A percentile compares a stretch with the other conserved stretches of the same genome.
Conservation (phyloP, 2,329 filamentous ascomycete genomes). For the Phaeosphaeriaceae sp. region DNA sequence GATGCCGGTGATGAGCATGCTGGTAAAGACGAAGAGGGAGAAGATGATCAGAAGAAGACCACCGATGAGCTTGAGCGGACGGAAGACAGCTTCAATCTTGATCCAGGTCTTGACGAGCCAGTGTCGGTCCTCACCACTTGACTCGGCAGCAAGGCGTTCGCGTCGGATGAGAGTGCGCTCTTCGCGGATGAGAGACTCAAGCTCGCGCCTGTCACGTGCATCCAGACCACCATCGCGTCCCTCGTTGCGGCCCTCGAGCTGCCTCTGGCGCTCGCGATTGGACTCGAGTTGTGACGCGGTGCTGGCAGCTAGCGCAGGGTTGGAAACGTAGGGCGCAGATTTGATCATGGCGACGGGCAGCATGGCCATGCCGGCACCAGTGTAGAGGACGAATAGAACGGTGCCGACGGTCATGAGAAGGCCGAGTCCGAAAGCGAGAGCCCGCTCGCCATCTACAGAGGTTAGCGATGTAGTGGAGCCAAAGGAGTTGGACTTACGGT, state of each 20-base stretch:
- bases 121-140: slow-evolving; percentile 77
- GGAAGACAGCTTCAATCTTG: slow-evolving; percentile 80
- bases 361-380: slow-evolving; percentile 84
- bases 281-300: slow-evolving; percentile 82
- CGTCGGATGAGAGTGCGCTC: slow-evolving; percentile 91
- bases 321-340: slow-evolving; percentile 84
- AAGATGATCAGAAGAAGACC: slow-evolving; percentile 80
- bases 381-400: slow-evolving; percentile 86
- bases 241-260: slow-evolving; percentile 84
- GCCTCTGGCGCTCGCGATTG: slow-evolving; percentile 90
- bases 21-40: slow-evolving; percentile 79
- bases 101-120: slow-evolving; percentile 78
- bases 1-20: slow-evolving; percentile 93
- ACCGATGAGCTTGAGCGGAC: slow-evolving; percentile 86
- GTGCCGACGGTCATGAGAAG: slow-evolving; percentile 88
- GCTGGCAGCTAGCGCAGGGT: slow-evolving; percentile 76
- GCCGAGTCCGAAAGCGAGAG: slow-evolving; percentile 86
- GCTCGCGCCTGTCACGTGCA: slow-evolving; percentile 84
- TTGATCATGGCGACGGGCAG: slow-evolving; percentile 92
- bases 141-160: slow-evolving; percentile 84
- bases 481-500: slow-evolving; percentile 61
- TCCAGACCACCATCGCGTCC: slow-evolving; percentile 78
- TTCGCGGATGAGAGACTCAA: slow-evolving; percentile 85
- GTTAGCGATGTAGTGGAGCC: slow-evolving; percentile 18
- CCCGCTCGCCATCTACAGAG: slow-evolving; percentile 78